Evolutionary conservation across 345 rosid genomes (phyloP).

Genomic region (Garcia nutans): DNA sequence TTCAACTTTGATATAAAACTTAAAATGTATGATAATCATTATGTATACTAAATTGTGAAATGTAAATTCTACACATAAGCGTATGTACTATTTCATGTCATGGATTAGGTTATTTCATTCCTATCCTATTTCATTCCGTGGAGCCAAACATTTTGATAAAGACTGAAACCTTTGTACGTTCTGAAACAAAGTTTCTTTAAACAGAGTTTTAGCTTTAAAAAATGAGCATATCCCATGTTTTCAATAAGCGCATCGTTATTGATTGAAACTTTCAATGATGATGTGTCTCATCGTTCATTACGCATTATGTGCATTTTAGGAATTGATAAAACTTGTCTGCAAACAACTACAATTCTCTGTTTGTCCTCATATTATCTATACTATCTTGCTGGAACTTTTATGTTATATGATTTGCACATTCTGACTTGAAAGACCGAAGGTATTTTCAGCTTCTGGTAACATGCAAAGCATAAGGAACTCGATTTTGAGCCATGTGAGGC

Average conservation of each 20-base stretch:
- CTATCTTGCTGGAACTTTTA: neutral
- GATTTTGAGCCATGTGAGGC: conserved; percentile 45
- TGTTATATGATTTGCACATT: neutral
- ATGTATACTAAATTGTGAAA: too few relatives aligned
- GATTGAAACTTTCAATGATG: neutral
- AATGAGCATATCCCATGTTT: too few relatives aligned
- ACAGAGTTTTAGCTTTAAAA: too few relatives aligned
- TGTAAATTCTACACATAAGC: too few relatives aligned
- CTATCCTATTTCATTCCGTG: too few relatives aligned
- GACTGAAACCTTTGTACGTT: too few relatives aligned
- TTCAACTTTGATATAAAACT: too few relatives aligned
- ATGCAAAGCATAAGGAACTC: conserved; percentile 46
- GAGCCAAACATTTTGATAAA: too few relatives aligned
- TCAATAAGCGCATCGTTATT: too few relatives aligned
- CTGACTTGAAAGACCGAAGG: neutral
- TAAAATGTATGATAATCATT: too few relatives aligned
- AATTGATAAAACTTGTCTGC: neutral
- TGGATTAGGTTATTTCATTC: neutral
- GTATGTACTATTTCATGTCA: neutral
- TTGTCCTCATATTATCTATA: neutral
- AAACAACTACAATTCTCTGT: neutral
- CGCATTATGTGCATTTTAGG: neutral
- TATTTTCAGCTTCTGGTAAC: conserved; percentile 19
- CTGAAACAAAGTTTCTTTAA: too few relatives aligned
- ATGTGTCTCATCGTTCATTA: neutral